These are phyloP conservation scores for Chalciporus sphaerocephalus DNA, from an alignment of 768 basidiomycete species.

Conservation along the genomic window DNA sequence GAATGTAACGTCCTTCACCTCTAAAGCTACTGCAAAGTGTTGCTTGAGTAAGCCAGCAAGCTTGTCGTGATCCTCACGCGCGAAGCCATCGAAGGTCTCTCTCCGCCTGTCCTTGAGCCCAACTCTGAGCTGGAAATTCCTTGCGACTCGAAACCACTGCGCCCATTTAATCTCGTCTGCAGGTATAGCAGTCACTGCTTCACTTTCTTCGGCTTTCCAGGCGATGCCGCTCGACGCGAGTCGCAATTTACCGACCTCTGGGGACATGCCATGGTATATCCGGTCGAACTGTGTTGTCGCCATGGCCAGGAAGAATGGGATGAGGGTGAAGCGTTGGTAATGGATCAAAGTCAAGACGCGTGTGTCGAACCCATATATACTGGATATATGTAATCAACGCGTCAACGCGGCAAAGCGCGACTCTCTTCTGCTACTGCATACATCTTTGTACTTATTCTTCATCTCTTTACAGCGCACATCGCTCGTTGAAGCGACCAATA, in stretches of 20 bases:
- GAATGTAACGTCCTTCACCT: conserved; percentile 79
- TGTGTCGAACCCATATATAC: conserved; percentile 10
- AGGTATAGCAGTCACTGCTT: conserved; percentile 58
- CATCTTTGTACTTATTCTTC: no score
- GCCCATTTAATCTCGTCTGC: conserved; percentile 79
- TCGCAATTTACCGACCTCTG: conserved; percentile 83
- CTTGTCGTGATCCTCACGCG: conserved; percentile 89
- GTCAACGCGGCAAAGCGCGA: conserved; percentile 1
- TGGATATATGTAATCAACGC: conserved; percentile 20
- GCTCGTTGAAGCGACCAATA: neutral
- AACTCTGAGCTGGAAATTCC: conserved; percentile 85
- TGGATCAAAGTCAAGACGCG: conserved; percentile 29
- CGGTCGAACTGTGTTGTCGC: conserved; percentile 83
- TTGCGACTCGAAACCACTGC: conserved; percentile 88
- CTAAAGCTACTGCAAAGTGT: conserved; percentile 80
- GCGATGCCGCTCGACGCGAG: conserved; percentile 88
- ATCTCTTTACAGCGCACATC: no score
- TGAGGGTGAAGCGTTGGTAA: conserved; percentile 11
- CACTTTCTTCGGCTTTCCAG: conserved; percentile 80
- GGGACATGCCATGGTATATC: conserved; percentile 69
- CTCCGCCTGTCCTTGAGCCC: conserved; percentile 72
- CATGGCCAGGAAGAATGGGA: conserved; percentile 18
- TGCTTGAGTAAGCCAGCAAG: conserved; percentile 78
- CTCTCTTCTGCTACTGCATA: neutral
- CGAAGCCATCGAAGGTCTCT: conserved; percentile 92